Percentiles rank a stretch among this genome's conserved stretches.
These are phyloP conservation scores for Hypseocharis bilobata DNA, from an alignment of 441 rosid genomes.

Conservation along the genomic window DNA sequence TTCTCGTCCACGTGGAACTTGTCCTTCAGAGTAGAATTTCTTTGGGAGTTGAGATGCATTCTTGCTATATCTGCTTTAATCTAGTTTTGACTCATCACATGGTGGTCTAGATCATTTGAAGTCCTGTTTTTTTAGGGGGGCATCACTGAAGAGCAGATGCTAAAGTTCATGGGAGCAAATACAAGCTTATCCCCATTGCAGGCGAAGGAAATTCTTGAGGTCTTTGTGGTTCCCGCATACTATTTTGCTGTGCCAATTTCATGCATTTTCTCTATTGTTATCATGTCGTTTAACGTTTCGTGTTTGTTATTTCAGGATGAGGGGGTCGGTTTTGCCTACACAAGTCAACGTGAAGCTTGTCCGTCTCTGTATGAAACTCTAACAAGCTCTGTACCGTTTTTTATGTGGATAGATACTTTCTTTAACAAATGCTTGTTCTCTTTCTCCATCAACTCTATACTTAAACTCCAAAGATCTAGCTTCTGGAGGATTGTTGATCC, in stretches of 20 bases:
- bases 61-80: slow-evolving; percentile 14
- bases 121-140: slow-evolving; percentile 52
- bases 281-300: slow-evolving; percentile 16
- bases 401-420: slow-evolving; percentile 5
- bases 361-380: slow-evolving; percentile 69
- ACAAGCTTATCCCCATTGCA: slow-evolving; percentile 58
- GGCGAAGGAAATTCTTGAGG: slow-evolving; percentile 81
- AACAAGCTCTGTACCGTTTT: slow-evolving; percentile 15
- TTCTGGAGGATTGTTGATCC: no score
- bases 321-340: slow-evolving; percentile 78
- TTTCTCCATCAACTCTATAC: not conserved
- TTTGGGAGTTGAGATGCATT: slow-evolving; percentile 5
- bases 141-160: slow-evolving; percentile 90
- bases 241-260: slow-evolving; percentile 12
- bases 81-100: slow-evolving; percentile 4
- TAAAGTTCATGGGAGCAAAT: slow-evolving; percentile 89
- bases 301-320: slow-evolving; percentile 45
- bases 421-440: not conserved
- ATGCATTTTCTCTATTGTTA: slow-evolving; percentile 5
- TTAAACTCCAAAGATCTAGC: not conserved
- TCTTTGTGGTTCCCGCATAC: slow-evolving; percentile 24
- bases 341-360: slow-evolving; percentile 77
- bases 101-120: slow-evolving; percentile 14
- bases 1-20: slow-evolving; percentile 5
- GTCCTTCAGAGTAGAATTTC: slow-evolving; percentile 8